Evolutionary conservation across 2,329 filamentous ascomycete species (phyloP), one percentile per base, ranked within the genome.

Genomic region (Cladobotryum mycophilum): DNA sequence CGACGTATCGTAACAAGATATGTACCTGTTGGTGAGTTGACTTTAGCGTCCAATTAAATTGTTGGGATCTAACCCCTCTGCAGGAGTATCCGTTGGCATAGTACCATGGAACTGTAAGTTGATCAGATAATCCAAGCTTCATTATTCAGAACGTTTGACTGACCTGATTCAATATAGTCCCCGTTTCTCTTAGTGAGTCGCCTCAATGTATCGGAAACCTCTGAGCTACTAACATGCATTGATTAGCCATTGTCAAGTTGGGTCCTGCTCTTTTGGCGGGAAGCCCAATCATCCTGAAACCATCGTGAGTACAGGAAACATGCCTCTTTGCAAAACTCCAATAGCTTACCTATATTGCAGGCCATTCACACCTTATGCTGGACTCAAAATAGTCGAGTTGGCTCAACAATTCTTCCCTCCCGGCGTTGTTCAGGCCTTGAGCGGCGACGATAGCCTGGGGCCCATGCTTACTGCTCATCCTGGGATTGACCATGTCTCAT

Each of bases 391-490:
- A 14, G 76, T 71, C 13, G 81, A 85, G 65, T 63, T 86, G 5
- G 79, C 72, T 1, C 70, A 76, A 50, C 64, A 73, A 22, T 65
- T 84, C 63, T 79, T 85, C 58, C 81, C 81, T 1, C 76, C 78
- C 0, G 83, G 82, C 34, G 79, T 86, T 15, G 61, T 85, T 6
- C 81, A 85, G 60, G 76, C 71, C 1, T 64, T 86, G 3, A 78
- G 76, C 47, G 82, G 82, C n/a, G 78, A 79, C 48, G 81, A 85
- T 55, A 68, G 73, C 52, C 75, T 85, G 7, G 82, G 82, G 4
- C 79, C 77, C 1, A 73, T 71, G 72, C 65, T 85, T 53, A 82
- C 79, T 0, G 61, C 59, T 11, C 81, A 85, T 60, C 78, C 79
- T 0, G 78, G 70, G 40, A 74, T 85, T 49, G 71, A 75, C 54